Conservation (phyloP, 2,329 filamentous ascomycete species). For the Penicillium verrucosum region DNA sequence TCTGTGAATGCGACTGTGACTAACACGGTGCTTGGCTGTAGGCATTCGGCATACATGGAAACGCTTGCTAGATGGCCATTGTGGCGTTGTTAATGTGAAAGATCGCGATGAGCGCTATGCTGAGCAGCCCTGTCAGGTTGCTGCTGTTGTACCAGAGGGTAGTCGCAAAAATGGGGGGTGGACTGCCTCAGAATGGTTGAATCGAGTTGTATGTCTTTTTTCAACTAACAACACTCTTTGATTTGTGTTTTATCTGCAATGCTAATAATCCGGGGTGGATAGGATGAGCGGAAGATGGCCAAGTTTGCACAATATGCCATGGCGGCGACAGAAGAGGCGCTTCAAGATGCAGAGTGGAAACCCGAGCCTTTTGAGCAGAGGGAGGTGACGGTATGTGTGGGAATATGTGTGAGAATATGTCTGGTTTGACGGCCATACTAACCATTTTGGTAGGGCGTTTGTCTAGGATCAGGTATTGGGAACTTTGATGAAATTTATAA, state of each 20-base stretch:
- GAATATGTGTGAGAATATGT: slow-evolving; percentile 9
- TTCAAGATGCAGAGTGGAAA: slow-evolving; percentile 77
- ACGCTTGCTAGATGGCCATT: slow-evolving; percentile 73
- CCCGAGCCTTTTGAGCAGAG: slow-evolving; percentile 59
- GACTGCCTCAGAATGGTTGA: slow-evolving; percentile 46
- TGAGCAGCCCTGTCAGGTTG: slow-evolving; percentile 77
- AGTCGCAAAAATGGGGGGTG: slow-evolving; percentile 43
- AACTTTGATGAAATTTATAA: slow-evolving; percentile 88
- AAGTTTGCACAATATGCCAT: slow-evolving; percentile 87
- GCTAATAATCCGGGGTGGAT: background rate
- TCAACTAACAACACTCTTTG: background rate
- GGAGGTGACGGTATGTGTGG: slow-evolving; percentile 62
- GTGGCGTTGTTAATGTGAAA: slow-evolving; percentile 73
- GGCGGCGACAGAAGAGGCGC: slow-evolving; percentile 79
- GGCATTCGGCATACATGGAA: slow-evolving; percentile 74
- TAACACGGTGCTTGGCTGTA: slow-evolving; percentile 25
- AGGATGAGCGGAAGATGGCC: slow-evolving; percentile 78
- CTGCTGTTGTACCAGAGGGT: slow-evolving; percentile 71
- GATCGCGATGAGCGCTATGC: slow-evolving; percentile 62
- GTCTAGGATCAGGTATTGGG: slow-evolving; percentile 91
- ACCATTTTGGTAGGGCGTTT: slow-evolving; percentile 63
- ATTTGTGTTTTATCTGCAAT: background rate
- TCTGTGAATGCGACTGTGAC: background rate
- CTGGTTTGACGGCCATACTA: background rate
- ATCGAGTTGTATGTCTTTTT: slow-evolving; percentile 35